Percentiles rank a stretch among this genome's conserved stretches.
Conservation (phyloP, 768 basidiomycete genomes). For the Podaxis carcinomalis region DNA sequence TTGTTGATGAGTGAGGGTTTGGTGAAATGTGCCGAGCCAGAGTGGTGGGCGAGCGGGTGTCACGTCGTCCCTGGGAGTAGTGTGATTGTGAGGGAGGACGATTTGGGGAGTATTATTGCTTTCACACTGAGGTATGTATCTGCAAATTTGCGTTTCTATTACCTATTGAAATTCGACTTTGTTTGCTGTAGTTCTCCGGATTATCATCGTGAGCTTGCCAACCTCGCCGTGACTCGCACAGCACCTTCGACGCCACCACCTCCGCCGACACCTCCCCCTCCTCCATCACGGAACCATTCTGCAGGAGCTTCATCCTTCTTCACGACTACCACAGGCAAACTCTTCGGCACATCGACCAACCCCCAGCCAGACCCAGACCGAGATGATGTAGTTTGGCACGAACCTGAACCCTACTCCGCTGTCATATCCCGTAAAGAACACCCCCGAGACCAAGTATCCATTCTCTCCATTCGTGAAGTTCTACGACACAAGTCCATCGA, state of each 20-base stretch:
- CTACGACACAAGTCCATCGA: slow-evolving; percentile 43
- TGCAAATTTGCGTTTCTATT: not conserved
- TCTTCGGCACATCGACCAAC: slow-evolving; percentile 38
- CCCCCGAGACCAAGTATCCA: slow-evolving; percentile 51
- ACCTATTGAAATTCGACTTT: not conserved
- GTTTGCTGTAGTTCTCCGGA: slow-evolving; percentile 48
- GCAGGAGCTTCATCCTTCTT: slow-evolving; percentile 41
- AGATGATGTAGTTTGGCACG: slow-evolving; percentile 54
- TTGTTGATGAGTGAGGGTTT: not conserved
- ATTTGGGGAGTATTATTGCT: slow-evolving; percentile 78
- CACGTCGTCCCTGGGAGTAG: slow-evolving; percentile 67
- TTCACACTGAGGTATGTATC: slow-evolving; percentile 60
- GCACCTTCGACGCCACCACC: slow-evolving; percentile 15
- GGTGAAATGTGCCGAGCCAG: slow-evolving; percentile 36
- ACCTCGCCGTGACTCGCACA: slow-evolving; percentile 29
- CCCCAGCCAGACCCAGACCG: slow-evolving; percentile 55
- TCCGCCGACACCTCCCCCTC: slow-evolving; percentile 21
- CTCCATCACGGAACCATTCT: slow-evolving; percentile 13
- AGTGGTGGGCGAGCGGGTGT: slow-evolving; percentile 60
- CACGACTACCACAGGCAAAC: slow-evolving; percentile 39
- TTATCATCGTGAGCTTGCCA: slow-evolving; percentile 47
- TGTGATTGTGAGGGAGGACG: slow-evolving; percentile 62
- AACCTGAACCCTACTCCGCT: slow-evolving; percentile 56
- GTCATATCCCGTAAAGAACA: slow-evolving; percentile 61
- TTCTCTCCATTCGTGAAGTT: slow-evolving; percentile 59